phyloP scores from a whole-genome alignment of 192 early-diverging fungal genomes.

The Coemansia reversa region DNA sequence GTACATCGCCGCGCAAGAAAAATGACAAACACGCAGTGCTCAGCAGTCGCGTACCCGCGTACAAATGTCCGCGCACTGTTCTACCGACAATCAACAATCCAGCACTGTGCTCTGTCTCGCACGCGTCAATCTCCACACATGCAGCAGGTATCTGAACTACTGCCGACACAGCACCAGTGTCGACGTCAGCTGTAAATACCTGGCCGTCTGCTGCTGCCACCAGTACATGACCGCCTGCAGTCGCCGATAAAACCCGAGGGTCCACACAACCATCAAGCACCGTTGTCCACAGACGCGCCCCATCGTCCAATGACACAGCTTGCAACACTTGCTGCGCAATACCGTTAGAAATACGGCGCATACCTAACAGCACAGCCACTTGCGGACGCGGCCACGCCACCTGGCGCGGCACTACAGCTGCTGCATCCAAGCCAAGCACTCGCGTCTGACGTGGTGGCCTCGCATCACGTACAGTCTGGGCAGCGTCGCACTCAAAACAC shows the following conservation, averaged over 20 bases:
- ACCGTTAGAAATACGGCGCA: not conserved
- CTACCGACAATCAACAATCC: slow-evolving; percentile 64
- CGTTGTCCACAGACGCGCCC: not conserved
- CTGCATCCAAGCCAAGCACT: not conserved
- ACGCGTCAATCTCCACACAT: slow-evolving; percentile 40
- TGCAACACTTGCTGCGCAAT: no score
- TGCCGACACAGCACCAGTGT: not conserved
- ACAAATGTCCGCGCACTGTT: slow-evolving; percentile 79
- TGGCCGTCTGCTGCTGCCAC: slow-evolving; percentile 43
- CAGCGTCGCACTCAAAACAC: slow-evolving; percentile 14
- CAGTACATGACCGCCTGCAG: slow-evolving; percentile 32
- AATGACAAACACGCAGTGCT: slow-evolving; percentile 84
- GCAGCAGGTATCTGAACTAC: slow-evolving; percentile 10
- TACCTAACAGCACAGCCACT: slow-evolving; percentile 59
- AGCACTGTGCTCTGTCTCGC: not conserved
- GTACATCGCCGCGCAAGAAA: slow-evolving; percentile 73
- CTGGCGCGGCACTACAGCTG: slow-evolving; percentile 56
- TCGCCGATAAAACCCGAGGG: slow-evolving; percentile 16
- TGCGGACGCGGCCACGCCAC: slow-evolving; percentile 61
- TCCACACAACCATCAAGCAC: not conserved
- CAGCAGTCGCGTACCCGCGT: slow-evolving; percentile 67
- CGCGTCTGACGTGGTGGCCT: slow-evolving; percentile 25
- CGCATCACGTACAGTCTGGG: slow-evolving; percentile 15
- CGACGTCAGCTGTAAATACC: slow-evolving; percentile 32
- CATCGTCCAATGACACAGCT: no score